These are phyloP conservation scores for Fraxinus angustifolia DNA, from an alignment of 305 asterid species.

Conservation along the genomic window DNA sequence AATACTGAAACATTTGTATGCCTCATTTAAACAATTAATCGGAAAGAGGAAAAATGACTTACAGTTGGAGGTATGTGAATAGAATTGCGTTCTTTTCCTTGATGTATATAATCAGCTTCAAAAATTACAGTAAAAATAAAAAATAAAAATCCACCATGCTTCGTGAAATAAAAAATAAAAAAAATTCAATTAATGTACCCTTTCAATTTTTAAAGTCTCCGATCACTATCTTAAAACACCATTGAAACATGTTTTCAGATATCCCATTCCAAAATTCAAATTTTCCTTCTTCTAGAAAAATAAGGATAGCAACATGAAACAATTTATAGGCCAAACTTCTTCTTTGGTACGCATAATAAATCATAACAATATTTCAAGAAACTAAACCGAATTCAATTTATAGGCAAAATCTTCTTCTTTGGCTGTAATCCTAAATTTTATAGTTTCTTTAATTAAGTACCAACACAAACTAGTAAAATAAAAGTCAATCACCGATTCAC, in stretches of 20 bases:
- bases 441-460: too few species aligned
- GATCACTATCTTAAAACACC: not conserved
- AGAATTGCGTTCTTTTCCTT: constrained; percentile 84
- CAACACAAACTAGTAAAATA: too few species aligned
- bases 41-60: constrained; percentile 34
- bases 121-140: not conserved
- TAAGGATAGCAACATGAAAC: not conserved
- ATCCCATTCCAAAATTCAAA: not conserved
- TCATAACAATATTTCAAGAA: not conserved
- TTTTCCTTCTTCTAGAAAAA: not conserved
- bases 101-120: constrained; percentile 56
- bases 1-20: not conserved
- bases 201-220: not conserved
- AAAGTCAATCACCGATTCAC: too few species aligned
- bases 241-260: not conserved
- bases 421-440: too few species aligned
- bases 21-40: constrained; percentile 19
- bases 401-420: too few species aligned
- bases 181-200: not conserved
- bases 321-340: not conserved
- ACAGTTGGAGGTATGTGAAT: constrained; percentile 79
- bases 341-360: not conserved
- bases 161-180: not conserved
- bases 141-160: not conserved
- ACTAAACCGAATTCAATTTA: not conserved